A percentile compares a stretch with the other conserved stretches of the same genome.
These are phyloP conservation scores for Botrytis elliptica DNA, from an alignment of 2,329 filamentous ascomycete species.

Conservation along the genomic window DNA sequence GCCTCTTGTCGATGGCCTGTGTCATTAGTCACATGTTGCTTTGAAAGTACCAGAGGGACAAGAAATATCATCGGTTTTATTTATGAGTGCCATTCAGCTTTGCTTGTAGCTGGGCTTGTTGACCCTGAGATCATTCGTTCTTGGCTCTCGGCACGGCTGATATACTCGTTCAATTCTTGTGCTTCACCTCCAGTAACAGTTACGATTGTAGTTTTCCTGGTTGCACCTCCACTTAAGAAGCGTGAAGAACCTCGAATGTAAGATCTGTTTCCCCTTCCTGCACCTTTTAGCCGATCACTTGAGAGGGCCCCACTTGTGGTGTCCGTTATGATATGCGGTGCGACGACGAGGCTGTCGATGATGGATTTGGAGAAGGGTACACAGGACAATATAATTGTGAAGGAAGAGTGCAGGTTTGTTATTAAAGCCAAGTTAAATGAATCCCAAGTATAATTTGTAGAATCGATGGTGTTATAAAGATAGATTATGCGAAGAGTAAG, in stretches of 20 bases:
- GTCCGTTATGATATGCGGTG: neutral
- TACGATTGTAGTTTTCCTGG: neutral
- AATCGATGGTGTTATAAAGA: neutral
- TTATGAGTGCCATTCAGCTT: neutral
- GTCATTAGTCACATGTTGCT: neutral
- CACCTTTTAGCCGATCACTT: neutral
- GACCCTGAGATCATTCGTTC: neutral
- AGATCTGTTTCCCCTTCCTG: neutral
- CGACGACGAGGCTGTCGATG: slow-evolving; percentile 9
- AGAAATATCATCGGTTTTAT: neutral
- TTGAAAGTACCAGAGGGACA: neutral
- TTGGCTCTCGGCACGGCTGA: neutral
- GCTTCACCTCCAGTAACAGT: neutral
- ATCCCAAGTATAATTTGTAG: slow-evolving; percentile 14
- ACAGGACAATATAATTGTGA: slow-evolving; percentile 15
- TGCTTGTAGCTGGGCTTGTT: neutral
- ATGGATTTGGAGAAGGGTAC: slow-evolving; percentile 22
- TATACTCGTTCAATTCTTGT: neutral
- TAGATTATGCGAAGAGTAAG: neutral
- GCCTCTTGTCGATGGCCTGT: no score
- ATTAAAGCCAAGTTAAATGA: slow-evolving; percentile 6
- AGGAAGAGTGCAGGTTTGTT: slow-evolving; percentile 1
- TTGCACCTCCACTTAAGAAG: neutral
- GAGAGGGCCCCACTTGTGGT: neutral
- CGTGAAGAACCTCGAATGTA: neutral